Conservation (phyloP, 257 asterid species). For the Jacaranda mimosifolia region DNA sequence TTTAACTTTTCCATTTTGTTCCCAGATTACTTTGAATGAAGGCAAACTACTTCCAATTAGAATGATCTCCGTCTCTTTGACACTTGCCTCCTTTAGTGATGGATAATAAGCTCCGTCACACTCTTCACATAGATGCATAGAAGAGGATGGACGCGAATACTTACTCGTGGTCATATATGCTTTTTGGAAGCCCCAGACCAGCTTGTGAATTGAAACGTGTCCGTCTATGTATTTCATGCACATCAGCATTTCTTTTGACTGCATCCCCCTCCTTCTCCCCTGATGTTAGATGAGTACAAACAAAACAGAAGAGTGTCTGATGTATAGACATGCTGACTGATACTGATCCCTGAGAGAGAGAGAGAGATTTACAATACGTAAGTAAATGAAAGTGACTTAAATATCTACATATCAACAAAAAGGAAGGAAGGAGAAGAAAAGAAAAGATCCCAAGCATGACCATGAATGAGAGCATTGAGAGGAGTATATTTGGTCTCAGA, state of each 20-base stretch:
- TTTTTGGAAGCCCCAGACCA: constrained; percentile 70
- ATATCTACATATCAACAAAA: constrained; percentile 2
- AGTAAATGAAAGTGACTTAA: neutral
- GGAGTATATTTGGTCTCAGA: too few relatives aligned
- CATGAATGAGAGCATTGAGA: neutral
- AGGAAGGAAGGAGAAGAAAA: neutral
- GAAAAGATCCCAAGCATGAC: neutral
- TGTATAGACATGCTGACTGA: constrained; percentile 94
- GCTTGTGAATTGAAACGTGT: constrained; percentile 75
- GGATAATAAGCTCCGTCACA: constrained; percentile 12
- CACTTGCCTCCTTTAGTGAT: constrained; percentile 3
- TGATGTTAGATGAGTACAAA: constrained; percentile 87
- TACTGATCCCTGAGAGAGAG: constrained; percentile 78
- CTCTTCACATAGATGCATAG: neutral
- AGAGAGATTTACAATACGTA: constrained; percentile 32
- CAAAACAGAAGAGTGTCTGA: constrained; percentile 87
- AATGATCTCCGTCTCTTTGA: neutral
- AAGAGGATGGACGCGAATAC: constrained; percentile 37
- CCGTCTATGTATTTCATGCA: constrained; percentile 83
- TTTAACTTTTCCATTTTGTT: neutral
- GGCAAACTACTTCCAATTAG: neutral
- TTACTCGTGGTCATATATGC: constrained; percentile 90
- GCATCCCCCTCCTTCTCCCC: constrained; percentile 87
- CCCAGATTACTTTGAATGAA: constrained; percentile 13
- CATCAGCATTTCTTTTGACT: constrained; percentile 84